Conservation (phyloP, 1,284 basidiomycete genomes). For the Waitea zeae region DNA sequence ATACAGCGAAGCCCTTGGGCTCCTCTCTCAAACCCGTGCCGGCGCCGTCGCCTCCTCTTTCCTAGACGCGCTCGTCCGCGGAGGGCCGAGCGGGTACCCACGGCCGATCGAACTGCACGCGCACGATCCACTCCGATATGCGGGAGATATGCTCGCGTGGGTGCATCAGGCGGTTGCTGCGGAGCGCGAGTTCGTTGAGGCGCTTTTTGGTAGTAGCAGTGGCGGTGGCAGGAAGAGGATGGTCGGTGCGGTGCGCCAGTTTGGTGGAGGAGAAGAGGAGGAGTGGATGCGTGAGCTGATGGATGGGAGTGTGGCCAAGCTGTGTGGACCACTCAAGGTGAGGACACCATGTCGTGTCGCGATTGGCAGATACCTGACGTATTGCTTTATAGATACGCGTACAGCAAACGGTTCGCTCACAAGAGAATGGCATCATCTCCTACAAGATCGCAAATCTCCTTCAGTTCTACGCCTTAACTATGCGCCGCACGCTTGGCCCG, state of each 20-base stretch:
- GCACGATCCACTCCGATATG: slow-evolving; percentile 90
- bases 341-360: too few relatives aligned
- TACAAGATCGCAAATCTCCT: slow-evolving; percentile 91
- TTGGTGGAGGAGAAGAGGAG: slow-evolving; percentile 48
- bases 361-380: neutral
- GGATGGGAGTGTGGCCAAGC: slow-evolving; percentile 69
- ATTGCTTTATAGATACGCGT: slow-evolving; percentile 79
- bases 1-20: slow-evolving; percentile 57
- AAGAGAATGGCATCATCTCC: slow-evolving; percentile 82
- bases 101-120: slow-evolving; percentile 95
- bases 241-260: slow-evolving; percentile 57
- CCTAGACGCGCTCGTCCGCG: slow-evolving; percentile 76
- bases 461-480: slow-evolving; percentile 86
- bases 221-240: too few relatives aligned
- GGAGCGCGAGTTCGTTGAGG: slow-evolving; percentile 85
- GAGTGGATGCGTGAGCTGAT: slow-evolving; percentile 70
- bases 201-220: slow-evolving; percentile 38
- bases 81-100: too few relatives aligned
- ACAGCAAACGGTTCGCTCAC: slow-evolving; percentile 81
- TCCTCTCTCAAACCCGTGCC: slow-evolving; percentile 73
- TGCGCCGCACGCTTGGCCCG: slow-evolving; percentile 80
- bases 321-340: slow-evolving; percentile 74
- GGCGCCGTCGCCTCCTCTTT: slow-evolving; percentile 67
- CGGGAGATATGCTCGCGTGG: slow-evolving; percentile 98
- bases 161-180: slow-evolving; percentile 91